These are phyloP conservation scores for Lachnellula willkommii DNA, from an alignment of 2,329 filamentous ascomycete species.

Conservation along the genomic window DNA sequence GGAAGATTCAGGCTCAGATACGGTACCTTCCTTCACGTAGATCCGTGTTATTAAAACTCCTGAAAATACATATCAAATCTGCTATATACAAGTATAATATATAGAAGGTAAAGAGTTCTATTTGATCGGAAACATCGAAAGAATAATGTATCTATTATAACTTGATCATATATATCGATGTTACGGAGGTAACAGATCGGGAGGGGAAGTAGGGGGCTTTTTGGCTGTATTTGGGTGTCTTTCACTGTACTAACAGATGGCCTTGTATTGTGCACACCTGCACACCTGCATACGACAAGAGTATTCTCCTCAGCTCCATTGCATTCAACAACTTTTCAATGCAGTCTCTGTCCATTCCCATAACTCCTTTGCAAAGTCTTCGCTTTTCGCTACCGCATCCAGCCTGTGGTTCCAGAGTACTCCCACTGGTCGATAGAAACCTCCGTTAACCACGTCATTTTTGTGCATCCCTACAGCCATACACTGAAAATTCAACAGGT, in stretches of 20 bases:
- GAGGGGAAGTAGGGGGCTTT: too few relatives aligned
- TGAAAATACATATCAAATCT: too few relatives aligned
- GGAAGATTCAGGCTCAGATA: too few relatives aligned
- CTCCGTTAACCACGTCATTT: conserved; percentile 26
- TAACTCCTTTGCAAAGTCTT: conserved; percentile 32
- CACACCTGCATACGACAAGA: background rate
- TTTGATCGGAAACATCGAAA: too few relatives aligned
- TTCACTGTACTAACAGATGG: background rate
- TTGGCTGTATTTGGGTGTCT: too few relatives aligned
- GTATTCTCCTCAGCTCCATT: background rate
- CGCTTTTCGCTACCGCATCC: conserved; percentile 22
- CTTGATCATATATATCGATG: too few relatives aligned
- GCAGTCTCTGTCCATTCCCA: conserved; percentile 36
- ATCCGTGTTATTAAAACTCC: too few relatives aligned
- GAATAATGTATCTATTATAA: too few relatives aligned
- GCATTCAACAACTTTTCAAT: background rate
- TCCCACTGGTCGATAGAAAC: conserved; percentile 34
- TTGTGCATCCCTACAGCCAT: conserved; percentile 33
- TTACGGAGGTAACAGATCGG: too few relatives aligned
- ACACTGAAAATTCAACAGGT: conserved; percentile 26
- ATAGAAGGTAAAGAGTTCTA: too few relatives aligned
- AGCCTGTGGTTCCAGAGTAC: conserved; percentile 25
- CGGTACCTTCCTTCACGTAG: too few relatives aligned
- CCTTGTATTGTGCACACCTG: background rate
- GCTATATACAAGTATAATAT: too few relatives aligned